Evolutionary conservation across 1,284 basidiomycete genomes (phyloP).

Genomic region (Pyrrhoderma noxium): DNA sequence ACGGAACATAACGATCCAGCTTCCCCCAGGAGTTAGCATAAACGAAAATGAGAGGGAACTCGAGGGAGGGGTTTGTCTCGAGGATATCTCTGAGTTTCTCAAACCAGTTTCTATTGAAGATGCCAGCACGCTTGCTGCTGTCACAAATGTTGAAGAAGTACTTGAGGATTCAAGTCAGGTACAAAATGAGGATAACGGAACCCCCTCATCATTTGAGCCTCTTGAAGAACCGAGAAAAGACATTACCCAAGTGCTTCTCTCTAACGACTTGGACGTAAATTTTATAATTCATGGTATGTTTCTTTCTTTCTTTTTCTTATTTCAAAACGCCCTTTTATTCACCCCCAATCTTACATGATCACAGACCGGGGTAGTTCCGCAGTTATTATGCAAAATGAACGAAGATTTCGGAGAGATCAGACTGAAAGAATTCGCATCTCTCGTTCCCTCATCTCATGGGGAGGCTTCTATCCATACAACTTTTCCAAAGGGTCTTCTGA

Average conservation of each 20-base stretch:
- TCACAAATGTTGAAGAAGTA: neutral
- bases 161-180: neutral
- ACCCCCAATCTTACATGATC: no score
- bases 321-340: no score
- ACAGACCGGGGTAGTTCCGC: no score
- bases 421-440: neutral
- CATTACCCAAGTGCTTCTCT: no score
- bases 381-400: neutral
- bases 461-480: constrained; percentile 13
- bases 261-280: no score
- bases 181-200: neutral
- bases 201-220: no score
- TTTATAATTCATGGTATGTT: no score
- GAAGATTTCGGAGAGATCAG: neutral
- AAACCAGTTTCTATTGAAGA: neutral
- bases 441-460: constrained; percentile 6
- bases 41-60: constrained; percentile 1
- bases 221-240: no score
- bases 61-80: constrained; percentile 10
- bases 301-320: no score
- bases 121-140: neutral
- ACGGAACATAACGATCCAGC: neutral
- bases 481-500: neutral
- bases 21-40: neutral
- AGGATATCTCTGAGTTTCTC: constrained; percentile 8